Evolutionary conservation across 768 basidiomycete species (phyloP).

Genomic region (Panaeolus papilionaceus): DNA sequence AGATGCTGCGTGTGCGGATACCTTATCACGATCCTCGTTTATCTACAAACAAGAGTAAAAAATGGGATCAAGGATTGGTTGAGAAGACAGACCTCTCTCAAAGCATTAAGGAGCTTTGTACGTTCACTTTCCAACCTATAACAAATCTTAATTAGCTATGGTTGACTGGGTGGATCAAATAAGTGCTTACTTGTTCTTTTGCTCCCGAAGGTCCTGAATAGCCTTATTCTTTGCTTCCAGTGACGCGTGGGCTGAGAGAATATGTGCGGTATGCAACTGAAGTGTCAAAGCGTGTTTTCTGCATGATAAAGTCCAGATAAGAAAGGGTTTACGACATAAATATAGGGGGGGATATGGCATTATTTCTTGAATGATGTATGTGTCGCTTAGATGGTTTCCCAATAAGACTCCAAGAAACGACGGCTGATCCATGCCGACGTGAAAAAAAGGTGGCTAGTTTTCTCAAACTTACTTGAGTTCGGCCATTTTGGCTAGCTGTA

Average conservation of each 20-base stretch:
- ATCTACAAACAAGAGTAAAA: conserved; percentile 48
- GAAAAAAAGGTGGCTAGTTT: conserved; percentile 8
- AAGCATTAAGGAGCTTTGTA: conserved; percentile 64
- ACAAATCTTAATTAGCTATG: conserved; percentile 1
- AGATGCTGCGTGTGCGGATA: conserved; percentile 25
- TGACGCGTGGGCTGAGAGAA: conserved; percentile 81
- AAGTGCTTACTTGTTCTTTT: conserved; percentile 76
- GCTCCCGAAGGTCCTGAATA: conserved; percentile 82
- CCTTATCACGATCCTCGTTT: conserved; percentile 84
- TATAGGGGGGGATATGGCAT: conserved; percentile 10
- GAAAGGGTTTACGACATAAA: conserved; percentile 9
- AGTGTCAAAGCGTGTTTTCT: conserved; percentile 87
- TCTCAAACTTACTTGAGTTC: conserved; percentile 78
- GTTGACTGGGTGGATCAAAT: background rate
- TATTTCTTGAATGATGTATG: conserved; percentile 5
- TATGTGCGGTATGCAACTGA: conserved; percentile 87
- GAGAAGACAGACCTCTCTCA: conserved; percentile 63
- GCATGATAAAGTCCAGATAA: conserved; percentile 14
- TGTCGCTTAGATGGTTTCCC: conserved; percentile 11
- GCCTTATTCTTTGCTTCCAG: conserved; percentile 80
- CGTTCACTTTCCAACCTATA: conserved; percentile 81
- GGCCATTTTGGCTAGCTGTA: conserved; percentile 86
- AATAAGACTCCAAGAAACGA: background rate
- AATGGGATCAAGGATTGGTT: background rate
- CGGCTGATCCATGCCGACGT: conserved; percentile 11